These are phyloP conservation scores for Candida schatavii DNA, from an alignment of 805 yeast species.

Conservation along the genomic window DNA sequence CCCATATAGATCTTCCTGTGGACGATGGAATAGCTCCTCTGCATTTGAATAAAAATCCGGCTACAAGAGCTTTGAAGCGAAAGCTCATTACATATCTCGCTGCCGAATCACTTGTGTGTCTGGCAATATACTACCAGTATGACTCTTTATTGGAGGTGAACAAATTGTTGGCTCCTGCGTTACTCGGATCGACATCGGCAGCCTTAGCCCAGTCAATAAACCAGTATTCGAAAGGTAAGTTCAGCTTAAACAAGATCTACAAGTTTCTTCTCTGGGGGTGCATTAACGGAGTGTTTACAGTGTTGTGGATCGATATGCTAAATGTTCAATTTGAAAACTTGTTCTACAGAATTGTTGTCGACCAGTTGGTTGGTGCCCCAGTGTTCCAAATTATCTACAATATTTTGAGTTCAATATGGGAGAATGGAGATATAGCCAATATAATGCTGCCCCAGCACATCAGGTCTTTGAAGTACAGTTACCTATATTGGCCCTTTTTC, in stretches of 20 bases:
- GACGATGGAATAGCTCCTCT: constrained; percentile 6
- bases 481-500: constrained; percentile 59
- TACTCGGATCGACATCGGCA: constrained; percentile 39
- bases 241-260: constrained; percentile 25
- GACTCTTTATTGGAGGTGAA: constrained; percentile 17
- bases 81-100: constrained; percentile 22
- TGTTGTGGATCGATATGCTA: constrained; percentile 53
- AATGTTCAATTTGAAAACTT: constrained; percentile 33
- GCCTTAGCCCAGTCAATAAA: constrained; percentile 41
- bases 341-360: constrained; percentile 42
- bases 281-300: constrained; percentile 54
- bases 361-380: constrained; percentile 56
- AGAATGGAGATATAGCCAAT: constrained; percentile 38
- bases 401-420: constrained; percentile 54
- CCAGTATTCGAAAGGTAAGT: constrained; percentile 32
- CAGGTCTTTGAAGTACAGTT: constrained; percentile 50
- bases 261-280: constrained; percentile 62
- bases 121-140: constrained; percentile 28
- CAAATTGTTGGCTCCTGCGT: constrained; percentile 34
- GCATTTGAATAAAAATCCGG: constrained; percentile 3
- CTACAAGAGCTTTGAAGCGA: constrained; percentile 4
- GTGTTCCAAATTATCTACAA: constrained; percentile 51
- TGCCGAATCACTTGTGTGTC: constrained; percentile 24
- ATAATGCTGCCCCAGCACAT: constrained; percentile 38
- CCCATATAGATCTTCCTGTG: background rate